phyloP scores from a whole-genome alignment of 106 monocot species.

The Xerophyta viscosa region DNA sequence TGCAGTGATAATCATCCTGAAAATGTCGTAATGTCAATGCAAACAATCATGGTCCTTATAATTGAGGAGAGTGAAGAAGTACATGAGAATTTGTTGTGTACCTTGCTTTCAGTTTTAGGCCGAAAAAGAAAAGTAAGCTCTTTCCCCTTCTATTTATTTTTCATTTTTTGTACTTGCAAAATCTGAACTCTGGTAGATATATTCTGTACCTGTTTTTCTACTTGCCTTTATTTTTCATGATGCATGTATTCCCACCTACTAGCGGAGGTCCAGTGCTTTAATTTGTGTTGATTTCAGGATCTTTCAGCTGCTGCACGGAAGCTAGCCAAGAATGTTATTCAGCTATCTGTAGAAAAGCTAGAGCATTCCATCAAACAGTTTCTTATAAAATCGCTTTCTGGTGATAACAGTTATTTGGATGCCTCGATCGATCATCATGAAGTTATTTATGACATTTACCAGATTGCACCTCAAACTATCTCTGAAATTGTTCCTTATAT shows the following conservation, averaged over 20 bases:
- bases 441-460: constrained; percentile 87
- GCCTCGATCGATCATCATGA: constrained; percentile 67
- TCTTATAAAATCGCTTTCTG: constrained; percentile 77
- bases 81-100: constrained; percentile 61
- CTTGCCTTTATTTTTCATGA: not conserved
- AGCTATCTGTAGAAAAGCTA: constrained; percentile 69
- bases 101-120: constrained; percentile 68
- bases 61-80: constrained; percentile 95
- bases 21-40: constrained; percentile 76
- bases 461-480: constrained; percentile 82
- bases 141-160: not conserved
- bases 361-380: constrained; percentile 77
- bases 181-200: not conserved
- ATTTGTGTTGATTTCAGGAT: constrained; percentile 23
- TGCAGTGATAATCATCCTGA: constrained; percentile 88
- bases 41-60: constrained; percentile 87
- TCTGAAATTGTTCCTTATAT: constrained; percentile 73
- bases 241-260: too few relatives aligned
- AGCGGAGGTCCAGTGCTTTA: too few relatives aligned
- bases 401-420: constrained; percentile 42
- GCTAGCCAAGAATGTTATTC: constrained; percentile 83
- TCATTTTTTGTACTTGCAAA: too few relatives aligned
- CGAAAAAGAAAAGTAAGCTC: constrained; percentile 50
- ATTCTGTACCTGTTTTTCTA: too few relatives aligned
- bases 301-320: constrained; percentile 65